Conservation (phyloP, 768 basidiomycete genomes). For the Boletus sp. region DNA sequence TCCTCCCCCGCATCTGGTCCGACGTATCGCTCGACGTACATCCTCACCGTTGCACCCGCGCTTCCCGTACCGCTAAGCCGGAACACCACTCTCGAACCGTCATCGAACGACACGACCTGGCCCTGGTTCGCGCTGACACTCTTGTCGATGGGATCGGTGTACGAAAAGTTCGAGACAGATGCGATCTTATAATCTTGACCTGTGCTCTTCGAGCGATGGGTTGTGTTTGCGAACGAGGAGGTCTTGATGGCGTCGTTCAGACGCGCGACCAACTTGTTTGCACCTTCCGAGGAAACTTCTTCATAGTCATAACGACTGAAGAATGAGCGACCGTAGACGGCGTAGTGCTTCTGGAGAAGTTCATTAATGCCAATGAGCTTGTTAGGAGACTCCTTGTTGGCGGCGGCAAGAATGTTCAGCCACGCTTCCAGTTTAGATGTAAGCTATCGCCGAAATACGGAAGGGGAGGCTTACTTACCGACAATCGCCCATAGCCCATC, state of each 20-base stretch:
- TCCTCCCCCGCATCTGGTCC: constrained; percentile 67
- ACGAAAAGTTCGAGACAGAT: constrained; percentile 83
- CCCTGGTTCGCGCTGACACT: constrained; percentile 95
- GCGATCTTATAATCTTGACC: constrained; percentile 72
- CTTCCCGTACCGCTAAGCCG: constrained; percentile 95
- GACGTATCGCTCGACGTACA: constrained; percentile 95
- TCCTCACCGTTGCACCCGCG: constrained; percentile 90
- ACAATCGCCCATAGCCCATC: constrained; percentile 98
- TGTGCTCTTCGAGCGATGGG: constrained; percentile 64
- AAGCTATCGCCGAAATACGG: constrained; percentile 6
- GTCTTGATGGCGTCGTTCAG: constrained; percentile 69
- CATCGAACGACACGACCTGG: constrained; percentile 85
- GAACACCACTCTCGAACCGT: constrained; percentile 94
- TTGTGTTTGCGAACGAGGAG: constrained; percentile 63
- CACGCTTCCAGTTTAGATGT: constrained; percentile 57
- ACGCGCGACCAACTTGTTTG: constrained; percentile 77
- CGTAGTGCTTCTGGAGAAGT: constrained; percentile 82
- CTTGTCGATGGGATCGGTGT: constrained; percentile 97
- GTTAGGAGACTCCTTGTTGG: constrained; percentile 70
- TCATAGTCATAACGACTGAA: constrained; percentile 99
- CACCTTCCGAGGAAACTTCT: constrained; percentile 89
- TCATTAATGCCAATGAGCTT: constrained; percentile 89
- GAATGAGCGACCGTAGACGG: constrained; percentile 93
- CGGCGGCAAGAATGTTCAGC: constrained; percentile 94
- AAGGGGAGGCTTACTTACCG: constrained; percentile 48